Evolutionary conservation across 2,329 filamentous ascomycete genomes (phyloP).

Genomic region (Colletotrichum sp.): DNA sequence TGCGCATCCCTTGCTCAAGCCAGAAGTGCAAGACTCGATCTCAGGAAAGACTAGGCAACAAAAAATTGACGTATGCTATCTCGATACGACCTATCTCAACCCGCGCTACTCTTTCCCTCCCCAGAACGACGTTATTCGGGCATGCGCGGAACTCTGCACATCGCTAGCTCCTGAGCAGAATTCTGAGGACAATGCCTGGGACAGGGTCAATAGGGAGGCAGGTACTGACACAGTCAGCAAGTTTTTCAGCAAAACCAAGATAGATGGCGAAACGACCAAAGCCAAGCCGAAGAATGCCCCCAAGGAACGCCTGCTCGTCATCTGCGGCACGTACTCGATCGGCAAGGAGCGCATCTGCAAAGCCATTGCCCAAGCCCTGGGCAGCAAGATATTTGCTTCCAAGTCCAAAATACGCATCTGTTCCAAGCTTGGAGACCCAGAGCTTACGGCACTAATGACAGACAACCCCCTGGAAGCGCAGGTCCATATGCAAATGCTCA

Average conservation of each 20-base stretch:
- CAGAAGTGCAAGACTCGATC: conserved; percentile 72
- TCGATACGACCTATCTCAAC: conserved; percentile 96
- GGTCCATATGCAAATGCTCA: conserved; percentile 96
- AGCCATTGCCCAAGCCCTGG: conserved; percentile 84
- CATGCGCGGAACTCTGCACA: conserved; percentile 88
- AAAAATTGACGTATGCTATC: conserved; percentile 92
- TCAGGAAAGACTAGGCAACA: conserved; percentile 79
- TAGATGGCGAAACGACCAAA: conserved; percentile 32
- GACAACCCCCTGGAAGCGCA: conserved; percentile 82
- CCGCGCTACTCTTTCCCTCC: conserved; percentile 94
- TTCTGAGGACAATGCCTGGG: conserved; percentile 51
- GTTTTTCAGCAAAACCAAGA: conserved; percentile 51
- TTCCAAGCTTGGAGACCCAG: conserved; percentile 82
- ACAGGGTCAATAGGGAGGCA: conserved; percentile 44
- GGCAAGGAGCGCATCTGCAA: conserved; percentile 97
- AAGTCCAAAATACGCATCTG: conserved; percentile 85
- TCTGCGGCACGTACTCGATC: conserved; percentile 97
- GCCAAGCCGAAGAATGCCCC: conserved; percentile 26
- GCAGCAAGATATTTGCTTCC: conserved; percentile 88
- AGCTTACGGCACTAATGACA: conserved; percentile 80
- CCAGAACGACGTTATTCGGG: conserved; percentile 84
- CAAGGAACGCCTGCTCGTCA: conserved; percentile 75
- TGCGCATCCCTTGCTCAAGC: conserved; percentile 79
- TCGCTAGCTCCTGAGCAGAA: conserved; percentile 70
- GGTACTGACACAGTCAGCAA: conserved; percentile 53